A percentile compares a stretch with the other conserved stretches of the same genome.
Evolutionary conservation across 768 basidiomycete species (phyloP).

Genomic region (Amanita inopinata): DNA sequence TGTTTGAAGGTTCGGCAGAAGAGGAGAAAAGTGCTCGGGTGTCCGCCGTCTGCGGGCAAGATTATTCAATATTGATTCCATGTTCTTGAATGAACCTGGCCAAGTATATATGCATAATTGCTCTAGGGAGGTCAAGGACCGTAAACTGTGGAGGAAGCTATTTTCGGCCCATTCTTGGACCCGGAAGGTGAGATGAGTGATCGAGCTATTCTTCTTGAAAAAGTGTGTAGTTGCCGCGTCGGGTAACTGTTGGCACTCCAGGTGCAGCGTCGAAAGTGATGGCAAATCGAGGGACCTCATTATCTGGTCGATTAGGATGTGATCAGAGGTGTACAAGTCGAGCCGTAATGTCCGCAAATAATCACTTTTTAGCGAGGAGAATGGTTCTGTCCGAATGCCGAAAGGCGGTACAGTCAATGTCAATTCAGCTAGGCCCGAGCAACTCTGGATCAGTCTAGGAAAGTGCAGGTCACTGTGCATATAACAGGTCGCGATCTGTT

Average conservation of each 20-base stretch:
- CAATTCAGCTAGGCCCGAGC: conserved; percentile 2
- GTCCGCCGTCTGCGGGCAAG: conserved; percentile 3
- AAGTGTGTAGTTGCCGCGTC: not conserved
- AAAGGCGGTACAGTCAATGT: not conserved
- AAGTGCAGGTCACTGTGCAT: conserved; percentile 5
- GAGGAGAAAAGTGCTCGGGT: not conserved
- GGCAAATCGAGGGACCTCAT: conserved; percentile 5
- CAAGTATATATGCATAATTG: conserved; percentile 3
- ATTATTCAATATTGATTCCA: conserved; percentile 2
- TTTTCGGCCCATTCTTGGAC: conserved; percentile 6
- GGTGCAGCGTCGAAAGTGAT: conserved; percentile 1
- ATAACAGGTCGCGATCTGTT: conserved; percentile 2
- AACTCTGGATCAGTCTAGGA: conserved; percentile 1
- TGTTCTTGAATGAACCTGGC: conserved; percentile 2
- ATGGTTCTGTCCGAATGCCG: conserved; percentile 1
- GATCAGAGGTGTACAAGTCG: conserved; percentile 5
- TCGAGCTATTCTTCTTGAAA: conserved; percentile 5
- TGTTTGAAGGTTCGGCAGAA: not conserved
- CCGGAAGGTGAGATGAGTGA: conserved; percentile 7
- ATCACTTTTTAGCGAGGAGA: not conserved
- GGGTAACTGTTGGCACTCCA: conserved; percentile 5
- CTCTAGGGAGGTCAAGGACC: not conserved
- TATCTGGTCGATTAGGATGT: not conserved
- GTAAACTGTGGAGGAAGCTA: conserved; percentile 4
- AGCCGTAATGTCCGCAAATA: conserved; percentile 1